Evolutionary conservation across 139 green algal genomes (phyloP).

Genomic region (Haematococcus lacustris): DNA sequence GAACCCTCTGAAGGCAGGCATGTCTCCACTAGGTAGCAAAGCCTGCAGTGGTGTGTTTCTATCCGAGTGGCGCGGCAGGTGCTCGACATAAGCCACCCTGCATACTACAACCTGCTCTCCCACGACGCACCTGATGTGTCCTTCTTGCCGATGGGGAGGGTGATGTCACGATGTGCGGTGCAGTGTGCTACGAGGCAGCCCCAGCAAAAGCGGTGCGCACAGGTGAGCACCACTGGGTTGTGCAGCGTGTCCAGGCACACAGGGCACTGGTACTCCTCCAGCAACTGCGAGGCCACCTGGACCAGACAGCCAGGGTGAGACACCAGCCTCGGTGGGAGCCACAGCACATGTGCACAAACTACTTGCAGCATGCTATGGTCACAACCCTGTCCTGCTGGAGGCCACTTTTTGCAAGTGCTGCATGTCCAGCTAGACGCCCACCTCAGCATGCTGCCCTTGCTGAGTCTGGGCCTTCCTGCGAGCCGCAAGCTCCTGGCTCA

Average conservation of each 20-base stretch:
- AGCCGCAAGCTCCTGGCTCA: slow-evolving; percentile 8
- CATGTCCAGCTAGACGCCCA: no score
- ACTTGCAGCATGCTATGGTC: no score
- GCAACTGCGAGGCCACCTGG: no score
- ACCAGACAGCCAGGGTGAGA: no score
- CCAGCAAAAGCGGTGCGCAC: slow-evolving; percentile 80
- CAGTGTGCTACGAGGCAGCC: slow-evolving; percentile 64
- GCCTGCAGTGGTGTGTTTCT: background rate
- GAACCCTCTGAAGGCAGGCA: background rate
- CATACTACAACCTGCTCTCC: slow-evolving; percentile 50
- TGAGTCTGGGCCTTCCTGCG: background rate
- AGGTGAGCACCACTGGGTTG: slow-evolving; percentile 76
- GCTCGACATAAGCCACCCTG: slow-evolving; percentile 60
- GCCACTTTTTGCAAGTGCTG: no score
- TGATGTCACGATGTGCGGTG: slow-evolving; percentile 14
- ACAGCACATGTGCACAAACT: no score
- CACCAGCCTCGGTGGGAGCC: no score
- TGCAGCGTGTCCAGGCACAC: slow-evolving; percentile 74
- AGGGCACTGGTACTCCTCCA: slow-evolving; percentile 42
- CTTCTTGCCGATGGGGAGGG: slow-evolving; percentile 6
- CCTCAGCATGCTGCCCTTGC: background rate
- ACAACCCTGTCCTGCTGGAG: no score
- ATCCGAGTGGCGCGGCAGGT: slow-evolving; percentile 27
- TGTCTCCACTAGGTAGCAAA: background rate
- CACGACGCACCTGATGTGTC: slow-evolving; percentile 3